Base-by-base conservation (phyloP, 352 stramenopile genomes). In the Phytophthora quininea region DNA sequence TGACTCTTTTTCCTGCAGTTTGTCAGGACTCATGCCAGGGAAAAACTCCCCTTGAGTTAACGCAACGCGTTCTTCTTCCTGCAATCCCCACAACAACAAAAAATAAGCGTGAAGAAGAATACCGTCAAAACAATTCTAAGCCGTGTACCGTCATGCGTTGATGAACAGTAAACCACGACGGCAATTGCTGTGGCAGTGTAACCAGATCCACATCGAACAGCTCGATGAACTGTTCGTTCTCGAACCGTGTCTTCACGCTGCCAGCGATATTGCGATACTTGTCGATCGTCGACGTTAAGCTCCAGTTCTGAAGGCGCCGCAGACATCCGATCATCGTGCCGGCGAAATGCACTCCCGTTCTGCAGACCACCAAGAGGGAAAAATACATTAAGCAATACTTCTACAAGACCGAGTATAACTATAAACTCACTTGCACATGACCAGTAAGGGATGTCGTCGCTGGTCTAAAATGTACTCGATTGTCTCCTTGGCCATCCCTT, bases 211-310 rank as follows among this genome's bases (percentile, higher is more conserved):
- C 85, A 49, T 96, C 88, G 49, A 96, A 96, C 11, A 96, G 75
- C 62, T 96, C 88, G 33, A 96, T 96, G 58, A 96, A 96, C 66
- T 96, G 88, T 62, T 96, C 88, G 60, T 96, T 93, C 63, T 96
- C 88, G 43, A 95, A 96, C 29, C 87, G 79, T 58, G 86, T 95
- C 67, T 96, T 96, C 71, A 93, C 77, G 63, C 73, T 94, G 64
- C 86, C 90, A 12, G 86, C 86, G 49, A 96, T 80, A 48, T 96
- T 96, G 32, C 88, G 86, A 70, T 96, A 96, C 88, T 96, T 95
- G 74, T 96, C 88, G 68, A 96, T 96, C 10, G 78, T 96, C 31
- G 88, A 86, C 3, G 88, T 96, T 55, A 96, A 73, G 49, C 86
- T 92, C 88, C 88, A 96, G 57, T 93, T 95, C 63, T 95, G 88